Conservation (phyloP, 1,284 basidiomycete genomes). For the Cutaneotrichosporon cavernicola region DNA sequence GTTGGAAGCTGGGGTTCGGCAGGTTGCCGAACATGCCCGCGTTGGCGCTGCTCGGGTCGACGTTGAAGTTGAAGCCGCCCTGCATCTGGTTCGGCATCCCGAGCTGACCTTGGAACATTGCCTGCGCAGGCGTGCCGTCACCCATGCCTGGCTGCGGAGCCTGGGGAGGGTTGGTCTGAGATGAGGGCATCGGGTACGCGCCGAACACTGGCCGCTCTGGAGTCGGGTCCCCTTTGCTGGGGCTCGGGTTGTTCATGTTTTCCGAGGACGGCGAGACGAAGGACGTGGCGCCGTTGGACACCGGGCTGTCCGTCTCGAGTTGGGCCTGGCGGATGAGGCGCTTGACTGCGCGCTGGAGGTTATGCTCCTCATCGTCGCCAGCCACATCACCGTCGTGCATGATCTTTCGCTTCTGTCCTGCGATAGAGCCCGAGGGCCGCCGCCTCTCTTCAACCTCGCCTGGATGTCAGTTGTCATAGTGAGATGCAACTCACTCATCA, state of each 20-base stretch:
- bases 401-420: slow-evolving; percentile 48
- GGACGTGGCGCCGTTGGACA: slow-evolving; percentile 18
- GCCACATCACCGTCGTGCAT: slow-evolving; percentile 19
- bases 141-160: not conserved
- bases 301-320: slow-evolving; percentile 45
- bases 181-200: slow-evolving; percentile 47
- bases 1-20: slow-evolving; percentile 39
- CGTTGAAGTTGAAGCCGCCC: slow-evolving; percentile 32
- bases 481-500: slow-evolving; percentile 38
- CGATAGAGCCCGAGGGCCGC: slow-evolving; percentile 32
- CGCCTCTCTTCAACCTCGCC: slow-evolving; percentile 50
- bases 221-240: slow-evolving; percentile 25
- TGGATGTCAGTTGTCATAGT: not conserved
- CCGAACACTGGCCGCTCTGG: slow-evolving; percentile 46
- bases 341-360: slow-evolving; percentile 52
- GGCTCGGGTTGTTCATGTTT: not conserved
- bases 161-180: not conserved
- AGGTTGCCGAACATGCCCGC: slow-evolving; percentile 34
- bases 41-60: slow-evolving; percentile 30
- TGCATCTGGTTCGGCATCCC: slow-evolving; percentile 10
- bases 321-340: slow-evolving; percentile 51
- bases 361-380: slow-evolving; percentile 44
- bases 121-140: slow-evolving; percentile 4
- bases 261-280: slow-evolving; percentile 24
- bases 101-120: slow-evolving; percentile 19